Base-by-base conservation (phyloP, 305 asterid genomes). In the Fraxinus velutina region DNA sequence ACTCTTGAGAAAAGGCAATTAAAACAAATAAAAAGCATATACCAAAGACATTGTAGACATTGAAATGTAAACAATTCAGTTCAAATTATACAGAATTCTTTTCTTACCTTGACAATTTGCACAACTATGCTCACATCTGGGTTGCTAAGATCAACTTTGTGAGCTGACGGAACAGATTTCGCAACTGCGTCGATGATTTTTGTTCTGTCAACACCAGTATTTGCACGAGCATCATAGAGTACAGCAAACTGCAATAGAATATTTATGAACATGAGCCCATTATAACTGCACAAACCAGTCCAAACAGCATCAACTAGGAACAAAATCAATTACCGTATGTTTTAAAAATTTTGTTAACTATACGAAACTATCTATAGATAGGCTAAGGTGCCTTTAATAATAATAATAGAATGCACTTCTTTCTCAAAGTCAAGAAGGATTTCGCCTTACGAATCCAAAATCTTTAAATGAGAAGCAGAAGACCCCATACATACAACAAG, bases 211-310 rank as follows among this genome's bases (percentile, higher is more conserved):
- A 95, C 85, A 55, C 99, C 99, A 71, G 97, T 92, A 88, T 95
- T 95, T 82, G 99, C 97, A 78, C 99, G 98, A 80, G 97, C 92
- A 80, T 95, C 99, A 77, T 95, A 95, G 57, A 92, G 79, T 74
- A 95, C 97, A 74, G 98, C 90, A 84, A 89, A 95, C 99, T 93
- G 91, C 85, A 85, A 79, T 68, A 76, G 68, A 81, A 76, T 39
- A 84, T 24, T 1, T 5, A 77, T 39, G 55, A 77, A 44, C 32
- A 62, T 64, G 68, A 76, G 81, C 37, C 12, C 36, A 29, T 12
- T 10, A 66, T 66, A 66, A 66, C 37, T 66, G 73, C 19, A 66
- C 29, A 66, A 66, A 66, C 33, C 34, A 66, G 36, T 2, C 8
- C 75, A 70, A 30, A 30, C 3, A 10, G 7, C 42, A 70, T 70